phyloP scores from a whole-genome alignment of 352 stramenopile species.

The Phytophthora colocasiae region DNA sequence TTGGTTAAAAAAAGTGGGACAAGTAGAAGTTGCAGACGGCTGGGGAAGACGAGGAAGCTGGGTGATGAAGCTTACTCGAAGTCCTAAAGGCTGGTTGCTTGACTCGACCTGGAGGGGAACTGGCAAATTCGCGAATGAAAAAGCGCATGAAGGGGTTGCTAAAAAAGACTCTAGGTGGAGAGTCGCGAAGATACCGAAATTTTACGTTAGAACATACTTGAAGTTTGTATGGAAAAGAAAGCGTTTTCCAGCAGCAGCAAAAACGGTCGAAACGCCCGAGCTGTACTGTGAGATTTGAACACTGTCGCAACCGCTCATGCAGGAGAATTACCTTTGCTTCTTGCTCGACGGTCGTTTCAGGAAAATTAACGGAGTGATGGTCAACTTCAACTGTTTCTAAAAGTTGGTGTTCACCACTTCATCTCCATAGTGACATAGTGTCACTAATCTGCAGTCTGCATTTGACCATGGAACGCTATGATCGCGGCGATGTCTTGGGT shows the following conservation, averaged over 20 bases:
- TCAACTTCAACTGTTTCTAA: constrained; percentile 19
- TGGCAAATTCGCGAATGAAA: constrained; percentile 32
- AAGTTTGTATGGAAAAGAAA: too few species aligned
- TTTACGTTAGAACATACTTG: not conserved
- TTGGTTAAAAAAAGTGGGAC: constrained; percentile 2
- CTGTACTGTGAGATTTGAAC: too few species aligned
- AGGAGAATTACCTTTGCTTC: constrained; percentile 11
- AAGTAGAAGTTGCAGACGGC: constrained; percentile 8
- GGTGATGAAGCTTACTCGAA: constrained; percentile 76
- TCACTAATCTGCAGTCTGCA: constrained; percentile 4
- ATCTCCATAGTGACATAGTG: constrained; percentile 4
- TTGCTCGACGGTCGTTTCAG: not conserved
- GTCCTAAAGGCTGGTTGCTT: constrained; percentile 12
- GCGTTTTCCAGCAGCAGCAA: too few species aligned
- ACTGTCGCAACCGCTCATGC: not conserved
- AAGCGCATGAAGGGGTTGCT: not conserved
- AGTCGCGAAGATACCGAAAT: constrained; percentile 9
- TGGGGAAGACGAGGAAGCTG: constrained; percentile 60
- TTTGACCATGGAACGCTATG: constrained; percentile 79
- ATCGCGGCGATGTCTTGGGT: constrained; percentile 74
- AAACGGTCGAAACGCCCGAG: not conserved
- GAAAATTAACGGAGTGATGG: constrained; percentile 11
- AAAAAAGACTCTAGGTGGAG: not conserved
- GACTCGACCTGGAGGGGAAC: constrained; percentile 13
- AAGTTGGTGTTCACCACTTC: constrained; percentile 15